Conservation (phyloP, 495 filamentous ascomycete genomes). For the Bryoglossum gracile region DNA sequence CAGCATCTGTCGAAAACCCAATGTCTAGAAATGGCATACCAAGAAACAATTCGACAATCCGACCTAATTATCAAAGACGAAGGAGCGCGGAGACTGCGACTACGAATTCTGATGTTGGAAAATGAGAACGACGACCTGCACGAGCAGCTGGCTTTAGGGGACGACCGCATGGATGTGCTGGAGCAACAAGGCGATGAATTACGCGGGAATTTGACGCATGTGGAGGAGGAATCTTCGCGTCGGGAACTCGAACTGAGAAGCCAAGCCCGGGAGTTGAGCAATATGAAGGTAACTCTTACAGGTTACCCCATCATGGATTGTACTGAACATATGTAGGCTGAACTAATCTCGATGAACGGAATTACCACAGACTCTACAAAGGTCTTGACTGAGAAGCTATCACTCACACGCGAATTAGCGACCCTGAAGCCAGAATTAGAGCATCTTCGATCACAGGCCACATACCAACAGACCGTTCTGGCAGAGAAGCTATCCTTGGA, state of each 20-base stretch:
- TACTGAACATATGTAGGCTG: slow-evolving; percentile 53
- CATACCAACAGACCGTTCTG: slow-evolving; percentile 55
- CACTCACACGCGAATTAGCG: slow-evolving; percentile 63
- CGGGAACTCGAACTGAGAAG: slow-evolving; percentile 49
- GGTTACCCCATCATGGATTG: too few species aligned
- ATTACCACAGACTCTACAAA: slow-evolving; percentile 60
- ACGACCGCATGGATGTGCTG: slow-evolving; percentile 41
- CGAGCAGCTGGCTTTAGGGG: slow-evolving; percentile 48
- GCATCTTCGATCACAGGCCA: slow-evolving; percentile 62
- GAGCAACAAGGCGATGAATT: slow-evolving; percentile 46
- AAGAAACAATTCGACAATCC: slow-evolving; percentile 47
- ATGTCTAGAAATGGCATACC: slow-evolving; percentile 58
- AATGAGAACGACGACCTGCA: slow-evolving; percentile 64
- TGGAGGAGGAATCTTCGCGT: slow-evolving; percentile 45
- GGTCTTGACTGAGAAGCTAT: slow-evolving; percentile 67
- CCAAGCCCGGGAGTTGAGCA: slow-evolving; percentile 56
- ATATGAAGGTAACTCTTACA: slow-evolving; percentile 49
- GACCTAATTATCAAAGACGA: slow-evolving; percentile 61
- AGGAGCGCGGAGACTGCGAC: slow-evolving; percentile 51
- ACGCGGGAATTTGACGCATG: slow-evolving; percentile 48
- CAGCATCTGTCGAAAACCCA: slow-evolving; percentile 19
- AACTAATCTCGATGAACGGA: slow-evolving; percentile 55
- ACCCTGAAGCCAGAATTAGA: slow-evolving; percentile 70
- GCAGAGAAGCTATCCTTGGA: slow-evolving; percentile 71
- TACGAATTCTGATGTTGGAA: slow-evolving; percentile 59